Conservation (phyloP, 2,329 filamentous ascomycete species). For the Penicillium sp. region DNA sequence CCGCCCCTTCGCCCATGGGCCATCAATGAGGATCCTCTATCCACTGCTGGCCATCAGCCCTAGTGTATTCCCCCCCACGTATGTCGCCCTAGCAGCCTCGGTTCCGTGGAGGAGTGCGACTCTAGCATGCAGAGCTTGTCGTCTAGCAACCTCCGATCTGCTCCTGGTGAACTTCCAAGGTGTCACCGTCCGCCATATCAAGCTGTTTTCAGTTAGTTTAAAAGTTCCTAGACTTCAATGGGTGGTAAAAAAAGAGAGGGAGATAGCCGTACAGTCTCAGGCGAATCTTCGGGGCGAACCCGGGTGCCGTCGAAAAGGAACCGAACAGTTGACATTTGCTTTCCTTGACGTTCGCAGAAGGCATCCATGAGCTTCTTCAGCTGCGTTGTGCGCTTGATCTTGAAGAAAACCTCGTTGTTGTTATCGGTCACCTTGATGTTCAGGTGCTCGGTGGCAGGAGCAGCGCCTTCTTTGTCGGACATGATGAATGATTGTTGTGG, state of each 20-base stretch:
- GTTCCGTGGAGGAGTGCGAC: not conserved
- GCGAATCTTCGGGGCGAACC: conserved; percentile 84
- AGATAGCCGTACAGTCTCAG: conserved; percentile 71
- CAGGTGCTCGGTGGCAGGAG: conserved; percentile 69
- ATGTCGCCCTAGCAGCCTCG: not conserved
- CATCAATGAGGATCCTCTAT: not conserved
- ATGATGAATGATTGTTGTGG: conserved; percentile 6
- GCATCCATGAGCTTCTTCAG: conserved; percentile 98
- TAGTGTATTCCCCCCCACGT: not conserved
- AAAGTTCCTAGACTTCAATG: conserved; percentile 9
- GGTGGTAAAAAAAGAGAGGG: not conserved
- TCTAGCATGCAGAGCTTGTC: not conserved
- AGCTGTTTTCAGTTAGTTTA: conserved; percentile 56
- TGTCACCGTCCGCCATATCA: conserved; percentile 95
- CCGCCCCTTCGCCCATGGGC: conserved; percentile 6
- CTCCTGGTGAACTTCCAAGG: conserved; percentile 95
- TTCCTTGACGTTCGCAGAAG: conserved; percentile 95
- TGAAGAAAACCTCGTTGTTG: conserved; percentile 99
- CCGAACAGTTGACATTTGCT: conserved; percentile 76
- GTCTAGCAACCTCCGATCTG: conserved; percentile 72
- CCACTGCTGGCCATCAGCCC: not conserved
- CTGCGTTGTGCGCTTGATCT: conserved; percentile 96
- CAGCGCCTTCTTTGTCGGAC: conserved; percentile 18
- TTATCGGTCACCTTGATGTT: conserved; percentile 99
- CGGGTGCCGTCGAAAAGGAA: conserved; percentile 96